Evolutionary conservation across 345 rosid species (phyloP).

Genomic region (Psidium guajava): DNA sequence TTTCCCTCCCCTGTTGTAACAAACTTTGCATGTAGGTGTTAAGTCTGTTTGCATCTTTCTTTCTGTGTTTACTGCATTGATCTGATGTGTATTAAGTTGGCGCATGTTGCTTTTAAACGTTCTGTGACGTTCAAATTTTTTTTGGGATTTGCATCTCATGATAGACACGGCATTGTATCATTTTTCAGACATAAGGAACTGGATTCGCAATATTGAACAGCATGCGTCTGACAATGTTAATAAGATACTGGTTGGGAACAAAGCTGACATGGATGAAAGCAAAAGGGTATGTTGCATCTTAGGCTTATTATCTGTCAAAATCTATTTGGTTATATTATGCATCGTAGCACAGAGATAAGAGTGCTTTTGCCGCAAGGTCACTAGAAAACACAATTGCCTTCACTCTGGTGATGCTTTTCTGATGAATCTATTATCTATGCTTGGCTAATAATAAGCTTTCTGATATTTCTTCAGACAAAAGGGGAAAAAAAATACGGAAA

Average conservation of each 20-base stretch:
- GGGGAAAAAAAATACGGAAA: neutral
- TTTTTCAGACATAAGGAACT: slow-evolving; percentile 84
- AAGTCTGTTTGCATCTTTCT: neutral
- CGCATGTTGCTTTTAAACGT: neutral
- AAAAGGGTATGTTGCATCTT: slow-evolving; percentile 55
- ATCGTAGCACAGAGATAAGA: neutral
- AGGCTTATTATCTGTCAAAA: neutral
- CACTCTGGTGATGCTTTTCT: neutral
- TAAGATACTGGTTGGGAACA: slow-evolving; percentile 96
- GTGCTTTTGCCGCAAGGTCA: neutral
- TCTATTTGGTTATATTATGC: neutral
- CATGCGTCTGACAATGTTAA: slow-evolving; percentile 98
- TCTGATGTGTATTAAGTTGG: neutral
- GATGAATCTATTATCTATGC: neutral
- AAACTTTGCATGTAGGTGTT: neutral
- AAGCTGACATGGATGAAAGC: slow-evolving; percentile 99
- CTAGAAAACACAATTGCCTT: neutral
- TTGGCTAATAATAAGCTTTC: neutral
- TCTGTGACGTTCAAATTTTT: neutral
- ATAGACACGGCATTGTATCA: slow-evolving; percentile 6
- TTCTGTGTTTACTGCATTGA: neutral
- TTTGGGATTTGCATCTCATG: neutral
- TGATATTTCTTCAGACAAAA: neutral
- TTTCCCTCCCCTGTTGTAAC: neutral
- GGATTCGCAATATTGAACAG: slow-evolving; percentile 99